Evolutionary conservation across 306 rosid species (phyloP).

Genomic region (Gastrolobium bilobum): DNA sequence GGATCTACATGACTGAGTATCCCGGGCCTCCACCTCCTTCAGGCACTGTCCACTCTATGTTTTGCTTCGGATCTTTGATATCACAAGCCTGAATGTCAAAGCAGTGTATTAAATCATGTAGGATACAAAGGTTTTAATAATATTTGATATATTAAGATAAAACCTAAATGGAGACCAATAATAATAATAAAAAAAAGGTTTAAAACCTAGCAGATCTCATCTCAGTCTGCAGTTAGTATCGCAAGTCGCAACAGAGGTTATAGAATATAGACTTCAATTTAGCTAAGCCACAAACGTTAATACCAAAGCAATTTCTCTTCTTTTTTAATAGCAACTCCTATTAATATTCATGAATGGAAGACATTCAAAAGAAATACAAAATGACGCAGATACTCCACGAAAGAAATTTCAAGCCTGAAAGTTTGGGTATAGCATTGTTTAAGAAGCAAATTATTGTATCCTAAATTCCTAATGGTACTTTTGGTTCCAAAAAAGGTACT

Average conservation of each 20-base stretch:
- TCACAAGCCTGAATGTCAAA: constrained; percentile 80
- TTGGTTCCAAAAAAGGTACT: not conserved
- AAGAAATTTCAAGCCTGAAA: not conserved
- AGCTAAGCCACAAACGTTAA: not conserved
- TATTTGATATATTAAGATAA: not conserved
- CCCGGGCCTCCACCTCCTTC: constrained; percentile 98
- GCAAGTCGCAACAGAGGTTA: not conserved
- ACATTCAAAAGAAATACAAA: not conserved
- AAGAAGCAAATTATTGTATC: not conserved
- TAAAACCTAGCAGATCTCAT: not conserved
- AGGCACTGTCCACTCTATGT: constrained; percentile 90
- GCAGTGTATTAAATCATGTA: constrained; percentile 23
- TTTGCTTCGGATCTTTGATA: constrained; percentile 90
- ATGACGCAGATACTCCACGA: not conserved
- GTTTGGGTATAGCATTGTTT: not conserved
- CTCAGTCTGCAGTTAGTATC: not conserved
- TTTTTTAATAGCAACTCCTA: not conserved
- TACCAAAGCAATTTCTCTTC: not conserved
- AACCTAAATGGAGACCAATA: not conserved
- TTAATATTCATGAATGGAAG: not conserved
- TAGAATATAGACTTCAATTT: not conserved
- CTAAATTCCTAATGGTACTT: not conserved
- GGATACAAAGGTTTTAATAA: not conserved
- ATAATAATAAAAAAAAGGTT: not conserved
- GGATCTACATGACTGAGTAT: constrained; percentile 63